Evolutionary conservation across 2,329 filamentous ascomycete genomes (phyloP).

Genomic region (Verticillium nonalfalfae): DNA sequence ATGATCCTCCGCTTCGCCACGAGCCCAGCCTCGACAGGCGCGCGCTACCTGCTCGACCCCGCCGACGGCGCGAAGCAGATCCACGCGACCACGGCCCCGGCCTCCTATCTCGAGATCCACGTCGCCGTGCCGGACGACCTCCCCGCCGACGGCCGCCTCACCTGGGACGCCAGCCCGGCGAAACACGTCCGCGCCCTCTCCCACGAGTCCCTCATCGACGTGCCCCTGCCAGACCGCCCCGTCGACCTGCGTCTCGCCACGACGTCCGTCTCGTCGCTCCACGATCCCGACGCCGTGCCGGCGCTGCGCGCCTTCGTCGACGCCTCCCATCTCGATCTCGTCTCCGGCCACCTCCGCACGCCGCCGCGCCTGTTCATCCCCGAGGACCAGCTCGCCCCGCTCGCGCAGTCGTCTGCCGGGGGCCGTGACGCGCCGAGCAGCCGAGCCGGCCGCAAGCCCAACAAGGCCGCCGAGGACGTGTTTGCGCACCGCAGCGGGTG

Average conservation of each 20-base stretch:
- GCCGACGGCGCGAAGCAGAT: not conserved
- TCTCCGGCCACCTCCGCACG: conserved; percentile 31
- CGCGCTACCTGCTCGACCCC: not conserved
- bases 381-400: conserved; percentile 12
- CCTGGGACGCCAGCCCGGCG: conserved; percentile 13
- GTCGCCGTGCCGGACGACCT: conserved; percentile 7
- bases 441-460: not conserved
- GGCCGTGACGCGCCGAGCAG: not conserved
- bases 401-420: not conserved
- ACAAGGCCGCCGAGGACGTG: conserved; percentile 16
- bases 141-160: conserved; percentile 6
- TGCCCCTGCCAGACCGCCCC: conserved; percentile 36
- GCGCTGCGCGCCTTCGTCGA: conserved; percentile 36
- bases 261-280: conserved; percentile 20
- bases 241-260: conserved; percentile 44
- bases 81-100: not conserved
- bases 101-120: conserved; percentile 10
- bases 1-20: conserved; percentile 42
- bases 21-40: conserved; percentile 10
- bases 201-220: conserved; percentile 29
- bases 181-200: conserved; percentile 30
- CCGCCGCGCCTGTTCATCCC: conserved; percentile 27
- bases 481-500: not conserved
- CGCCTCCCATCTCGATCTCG: conserved; percentile 37
- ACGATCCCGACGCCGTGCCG: conserved; percentile 12